phyloP scores from a whole-genome alignment of 805 yeast species.

The Wickerhamiella sorbophila region DNA sequence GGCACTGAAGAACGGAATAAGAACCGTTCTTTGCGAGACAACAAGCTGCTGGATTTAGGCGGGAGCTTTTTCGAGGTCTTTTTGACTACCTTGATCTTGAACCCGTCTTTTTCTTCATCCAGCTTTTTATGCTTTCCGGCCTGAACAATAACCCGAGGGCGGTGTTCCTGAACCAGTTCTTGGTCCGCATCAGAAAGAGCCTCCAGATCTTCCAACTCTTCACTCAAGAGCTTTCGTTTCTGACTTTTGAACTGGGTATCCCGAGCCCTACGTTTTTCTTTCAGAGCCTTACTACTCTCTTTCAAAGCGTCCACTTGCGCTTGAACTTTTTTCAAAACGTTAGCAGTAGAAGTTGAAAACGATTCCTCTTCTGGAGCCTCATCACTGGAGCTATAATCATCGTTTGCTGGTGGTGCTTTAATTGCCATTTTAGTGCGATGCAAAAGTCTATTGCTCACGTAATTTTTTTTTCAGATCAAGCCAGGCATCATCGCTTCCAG shows the following conservation, averaged over 20 bases:
- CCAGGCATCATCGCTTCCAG: neutral
- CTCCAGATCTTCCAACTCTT: conserved; percentile 14
- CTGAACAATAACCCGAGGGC: neutral
- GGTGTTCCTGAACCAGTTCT: conserved; percentile 3
- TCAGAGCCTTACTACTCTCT: conserved; percentile 8
- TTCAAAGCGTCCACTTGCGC: conserved; percentile 9
- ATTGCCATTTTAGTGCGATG: neutral
- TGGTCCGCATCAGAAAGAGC: conserved; percentile 8
- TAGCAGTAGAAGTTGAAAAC: conserved; percentile 13
- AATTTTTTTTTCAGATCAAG: conserved; percentile 2
- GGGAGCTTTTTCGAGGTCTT: conserved; percentile 17
- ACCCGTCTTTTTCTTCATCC: conserved; percentile 13
- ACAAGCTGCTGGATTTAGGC: conserved; percentile 15
- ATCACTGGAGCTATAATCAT: conserved; percentile 14
- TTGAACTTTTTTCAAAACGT: conserved; percentile 5
- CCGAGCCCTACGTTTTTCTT: conserved; percentile 20
- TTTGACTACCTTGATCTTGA: conserved; percentile 18
- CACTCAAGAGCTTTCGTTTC: conserved; percentile 17
- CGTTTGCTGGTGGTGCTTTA: conserved; percentile 3
- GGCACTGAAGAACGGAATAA: conserved; percentile 15
- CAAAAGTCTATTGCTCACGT: neutral
- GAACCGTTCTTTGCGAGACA: conserved; percentile 17
- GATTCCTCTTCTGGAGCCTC: conserved; percentile 27
- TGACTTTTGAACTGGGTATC: conserved; percentile 18
- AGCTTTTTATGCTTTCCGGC: conserved; percentile 3